phyloP scores from a whole-genome alignment of 1,139 yeast species.

The Nakaseomyces sp. region DNA sequence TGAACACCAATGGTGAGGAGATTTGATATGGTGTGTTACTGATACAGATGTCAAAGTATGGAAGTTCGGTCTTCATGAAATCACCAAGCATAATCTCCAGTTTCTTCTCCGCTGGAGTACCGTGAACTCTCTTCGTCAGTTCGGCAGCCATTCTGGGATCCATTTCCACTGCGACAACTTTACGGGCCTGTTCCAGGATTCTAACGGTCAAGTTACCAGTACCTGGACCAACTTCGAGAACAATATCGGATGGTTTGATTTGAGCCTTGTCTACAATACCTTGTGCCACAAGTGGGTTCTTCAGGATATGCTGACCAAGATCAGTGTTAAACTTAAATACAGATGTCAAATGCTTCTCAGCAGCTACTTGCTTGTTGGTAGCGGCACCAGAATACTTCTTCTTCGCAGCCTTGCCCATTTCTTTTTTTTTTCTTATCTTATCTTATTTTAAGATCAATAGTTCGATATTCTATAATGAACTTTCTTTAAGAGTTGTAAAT shows the following conservation, averaged over 20 bases:
- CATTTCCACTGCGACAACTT: conserved; percentile 90
- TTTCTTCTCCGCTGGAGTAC: conserved; percentile 86
- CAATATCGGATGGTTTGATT: conserved; percentile 84
- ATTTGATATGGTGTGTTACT: conserved; percentile 97
- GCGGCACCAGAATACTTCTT: conserved; percentile 32
- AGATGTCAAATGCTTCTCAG: conserved; percentile 63
- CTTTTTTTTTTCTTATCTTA: background rate
- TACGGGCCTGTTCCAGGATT: conserved; percentile 79
- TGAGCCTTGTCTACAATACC: conserved; percentile 96
- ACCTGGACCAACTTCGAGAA: conserved; percentile 98
- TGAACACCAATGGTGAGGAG: conserved; percentile 92
- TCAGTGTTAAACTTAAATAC: conserved; percentile 95
- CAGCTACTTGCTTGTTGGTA: conserved; percentile 46
- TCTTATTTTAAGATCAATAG: too few species aligned
- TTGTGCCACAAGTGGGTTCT: conserved; percentile 93
- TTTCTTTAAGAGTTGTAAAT: too few species aligned
- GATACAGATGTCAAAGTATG: conserved; percentile 91
- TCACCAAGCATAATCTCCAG: conserved; percentile 89
- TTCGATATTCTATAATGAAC: too few species aligned
- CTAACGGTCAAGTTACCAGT: conserved; percentile 95
- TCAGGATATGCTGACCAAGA: conserved; percentile 92
- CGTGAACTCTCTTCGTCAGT: conserved; percentile 92
- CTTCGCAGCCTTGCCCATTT: conserved; percentile 31
- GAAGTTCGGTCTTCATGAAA: conserved; percentile 90
- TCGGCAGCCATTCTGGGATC: conserved; percentile 99